Evolutionary conservation across 805 yeast genomes (phyloP).

Genomic region (Saccharomycopsis sp.): DNA sequence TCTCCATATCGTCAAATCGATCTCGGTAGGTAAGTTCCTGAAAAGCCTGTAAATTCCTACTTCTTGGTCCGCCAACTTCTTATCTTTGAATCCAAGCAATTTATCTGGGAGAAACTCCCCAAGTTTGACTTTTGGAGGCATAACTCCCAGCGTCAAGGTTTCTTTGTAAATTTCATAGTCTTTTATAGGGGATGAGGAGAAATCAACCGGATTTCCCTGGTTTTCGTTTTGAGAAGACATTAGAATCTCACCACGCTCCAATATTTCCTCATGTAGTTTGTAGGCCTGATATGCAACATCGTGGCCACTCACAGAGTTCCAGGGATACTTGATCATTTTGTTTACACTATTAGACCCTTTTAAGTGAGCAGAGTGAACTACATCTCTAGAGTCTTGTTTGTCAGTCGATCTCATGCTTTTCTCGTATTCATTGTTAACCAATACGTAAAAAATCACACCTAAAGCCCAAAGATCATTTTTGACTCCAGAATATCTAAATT

Average conservation of each 20-base stretch:
- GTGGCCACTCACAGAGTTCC: conserved; percentile 6
- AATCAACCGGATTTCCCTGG: background rate
- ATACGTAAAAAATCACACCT: conserved; percentile 18
- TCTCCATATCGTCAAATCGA: background rate
- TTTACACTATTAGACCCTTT: conserved; percentile 10
- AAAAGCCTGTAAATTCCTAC: background rate
- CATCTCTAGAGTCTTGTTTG: background rate
- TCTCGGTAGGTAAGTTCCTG: background rate
- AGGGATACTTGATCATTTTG: conserved; percentile 15
- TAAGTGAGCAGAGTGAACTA: background rate
- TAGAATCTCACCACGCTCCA: conserved; percentile 2
- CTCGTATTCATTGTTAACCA: conserved; percentile 4
- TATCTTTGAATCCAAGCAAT: background rate
- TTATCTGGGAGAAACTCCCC: background rate
- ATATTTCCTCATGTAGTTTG: conserved; percentile 9
- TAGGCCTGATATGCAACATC: conserved; percentile 14
- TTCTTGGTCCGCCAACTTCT: background rate
- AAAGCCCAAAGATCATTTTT: conserved; percentile 20
- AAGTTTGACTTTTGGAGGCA: background rate
- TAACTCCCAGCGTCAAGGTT: background rate
- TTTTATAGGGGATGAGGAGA: background rate
- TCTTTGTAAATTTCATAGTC: background rate
- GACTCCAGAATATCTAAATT: conserved; percentile 9
- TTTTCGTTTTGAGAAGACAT: background rate
- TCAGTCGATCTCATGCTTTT: background rate